Evolutionary conservation across 345 rosid species (phyloP), one percentile per base, ranked within the genome.

Genomic region (Schrenkiella parvula): DNA sequence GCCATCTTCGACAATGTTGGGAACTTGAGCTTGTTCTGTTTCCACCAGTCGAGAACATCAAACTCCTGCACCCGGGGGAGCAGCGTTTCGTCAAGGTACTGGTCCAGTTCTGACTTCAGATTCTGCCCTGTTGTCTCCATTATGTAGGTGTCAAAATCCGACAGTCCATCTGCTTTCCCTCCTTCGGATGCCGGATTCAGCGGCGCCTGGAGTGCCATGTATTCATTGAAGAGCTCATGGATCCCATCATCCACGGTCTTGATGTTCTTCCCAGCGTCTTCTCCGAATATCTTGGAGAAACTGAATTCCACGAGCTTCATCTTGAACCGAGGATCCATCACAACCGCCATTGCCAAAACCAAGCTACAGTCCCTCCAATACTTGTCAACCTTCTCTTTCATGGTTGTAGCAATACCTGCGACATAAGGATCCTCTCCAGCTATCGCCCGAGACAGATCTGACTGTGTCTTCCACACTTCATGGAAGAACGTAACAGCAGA

Each of bases 271-370:
- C 80, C 87, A 11, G 96, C 89, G 47, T 91, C 96, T 37, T 89
- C 93, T 47, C 96, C 96, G 4, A 72, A 93, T 52, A 93, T 73
- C 76, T 91, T 93, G 2, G 91, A 72, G 82, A 93, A 93, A 73
- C 96, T 90, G 80, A 93, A 93, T 82, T 93, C 97, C 4, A 93
- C 92, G 15, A 93, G 92, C 82, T 91, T 93, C 97, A 91, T 82
- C 80, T 88, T 93, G 82, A 91, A 93, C 53, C 95, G 86, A n/a
- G 98, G 98, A 82, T 93, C 98, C 98, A 93, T 88, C 68, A 88
- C 89, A 5, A 91, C 93, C 4, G 96, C 96, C 64, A 84, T 62
- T 5, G 97, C 96, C 83, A 93, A 74, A 70, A 86, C 88, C 79
- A 89, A 79, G 87, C 96, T 85, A 83, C 91, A 87, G 60, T 88